A percentile compares a stretch with the other conserved stretches of the same genome.
Evolutionary conservation across 2,329 filamentous ascomycete species (phyloP).

Genomic region (Zarea fungicola): DNA sequence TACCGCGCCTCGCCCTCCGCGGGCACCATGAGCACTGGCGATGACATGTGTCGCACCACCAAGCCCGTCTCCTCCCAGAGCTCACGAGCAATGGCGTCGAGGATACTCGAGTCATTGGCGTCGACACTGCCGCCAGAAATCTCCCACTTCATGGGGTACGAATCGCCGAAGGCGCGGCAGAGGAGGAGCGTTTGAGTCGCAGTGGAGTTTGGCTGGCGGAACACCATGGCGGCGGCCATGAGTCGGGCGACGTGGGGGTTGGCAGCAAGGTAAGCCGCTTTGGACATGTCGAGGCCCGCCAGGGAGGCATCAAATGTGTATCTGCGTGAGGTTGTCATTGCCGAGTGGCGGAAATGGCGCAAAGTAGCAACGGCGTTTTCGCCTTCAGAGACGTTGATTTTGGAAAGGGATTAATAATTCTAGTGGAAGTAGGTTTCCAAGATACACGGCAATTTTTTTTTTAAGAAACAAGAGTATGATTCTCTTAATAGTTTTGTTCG

Average conservation of each 20-base stretch:
- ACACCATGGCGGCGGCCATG: constrained; percentile 19
- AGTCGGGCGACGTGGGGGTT: constrained; percentile 17
- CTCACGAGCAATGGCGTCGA: constrained; percentile 37
- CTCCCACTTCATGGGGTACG: constrained; percentile 19
- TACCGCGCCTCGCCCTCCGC: no score
- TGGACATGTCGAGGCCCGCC: constrained; percentile 8
- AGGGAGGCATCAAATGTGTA: constrained; percentile 16
- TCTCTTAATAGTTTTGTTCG: no score
- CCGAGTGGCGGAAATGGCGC: no score
- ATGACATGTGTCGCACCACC: constrained; percentile 21
- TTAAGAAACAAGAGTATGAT: no score
- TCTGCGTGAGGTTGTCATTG: not conserved
- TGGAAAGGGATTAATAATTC: no score
- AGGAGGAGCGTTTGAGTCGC: constrained; percentile 9
- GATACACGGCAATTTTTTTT: no score
- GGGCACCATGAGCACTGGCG: constrained; percentile 16
- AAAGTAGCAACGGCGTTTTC: no score
- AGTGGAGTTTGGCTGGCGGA: constrained; percentile 8
- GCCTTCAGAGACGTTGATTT: not conserved
- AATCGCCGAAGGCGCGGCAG: constrained; percentile 17
- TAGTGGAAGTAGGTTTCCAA: no score
- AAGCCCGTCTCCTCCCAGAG: constrained; percentile 43
- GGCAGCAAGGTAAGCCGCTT: constrained; percentile 12
- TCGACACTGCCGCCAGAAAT: constrained; percentile 36
- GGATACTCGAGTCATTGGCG: constrained; percentile 27